A percentile compares a stretch with the other conserved stretches of the same genome.
Conservation (phyloP, 1,139 yeast species). For the Saccharomyces hybrid region DNA sequence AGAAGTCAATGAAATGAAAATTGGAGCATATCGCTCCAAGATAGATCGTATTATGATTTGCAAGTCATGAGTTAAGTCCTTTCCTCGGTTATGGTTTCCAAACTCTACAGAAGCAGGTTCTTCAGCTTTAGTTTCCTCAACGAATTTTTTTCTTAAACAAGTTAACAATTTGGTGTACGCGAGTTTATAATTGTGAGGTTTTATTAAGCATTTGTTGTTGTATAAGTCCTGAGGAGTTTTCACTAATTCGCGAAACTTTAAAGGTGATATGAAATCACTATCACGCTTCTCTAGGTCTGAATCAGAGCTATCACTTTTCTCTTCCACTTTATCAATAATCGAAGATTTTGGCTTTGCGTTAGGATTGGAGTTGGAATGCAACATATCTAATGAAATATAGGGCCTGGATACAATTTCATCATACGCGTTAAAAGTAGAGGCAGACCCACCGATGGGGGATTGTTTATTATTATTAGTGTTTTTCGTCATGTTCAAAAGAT, state of each 20-base stretch:
- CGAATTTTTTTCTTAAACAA: conserved; percentile 47
- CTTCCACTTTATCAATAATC: background rate
- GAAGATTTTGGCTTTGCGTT: background rate
- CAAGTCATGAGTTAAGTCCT: conserved; percentile 33
- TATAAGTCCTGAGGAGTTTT: conserved; percentile 62
- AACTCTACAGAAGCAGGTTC: background rate
- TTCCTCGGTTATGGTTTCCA: background rate
- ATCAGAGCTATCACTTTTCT: background rate
- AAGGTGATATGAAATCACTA: conserved; percentile 41
- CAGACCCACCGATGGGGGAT: background rate
- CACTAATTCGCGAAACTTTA: conserved; percentile 51
- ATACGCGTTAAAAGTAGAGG: background rate
- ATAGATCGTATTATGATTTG: conserved; percentile 55
- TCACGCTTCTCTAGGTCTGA: conserved; percentile 3
- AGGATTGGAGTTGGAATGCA: background rate
- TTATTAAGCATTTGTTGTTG: conserved; percentile 39
- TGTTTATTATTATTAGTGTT: background rate
- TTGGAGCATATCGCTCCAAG: conserved; percentile 58
- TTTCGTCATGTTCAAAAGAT: background rate
- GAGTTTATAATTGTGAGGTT: conserved; percentile 58
- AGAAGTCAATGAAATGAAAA: conserved; percentile 63
- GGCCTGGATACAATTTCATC: conserved; percentile 15
- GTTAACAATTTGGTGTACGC: conserved; percentile 57
- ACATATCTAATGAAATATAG: conserved; percentile 18
- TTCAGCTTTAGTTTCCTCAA: background rate